These are phyloP conservation scores for Chalara sp. DNA, from an alignment of 2,329 filamentous ascomycete genomes.

Conservation along the genomic window DNA sequence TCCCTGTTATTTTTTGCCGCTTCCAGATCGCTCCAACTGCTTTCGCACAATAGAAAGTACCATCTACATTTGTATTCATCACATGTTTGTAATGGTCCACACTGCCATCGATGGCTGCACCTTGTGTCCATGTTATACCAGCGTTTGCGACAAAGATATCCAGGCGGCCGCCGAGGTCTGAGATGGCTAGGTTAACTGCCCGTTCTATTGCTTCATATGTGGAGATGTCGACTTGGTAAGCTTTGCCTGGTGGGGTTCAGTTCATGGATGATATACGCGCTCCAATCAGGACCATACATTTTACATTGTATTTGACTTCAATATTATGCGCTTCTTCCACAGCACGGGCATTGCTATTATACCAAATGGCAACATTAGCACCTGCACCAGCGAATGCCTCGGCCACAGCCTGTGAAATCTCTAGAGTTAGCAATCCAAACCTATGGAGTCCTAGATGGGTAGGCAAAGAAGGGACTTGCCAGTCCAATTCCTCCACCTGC, in stretches of 20 bases:
- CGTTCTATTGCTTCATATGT: constrained; percentile 33
- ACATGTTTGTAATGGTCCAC: constrained; percentile 61
- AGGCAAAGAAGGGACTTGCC: too few relatives aligned
- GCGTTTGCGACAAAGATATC: constrained; percentile 77
- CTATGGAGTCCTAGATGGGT: too few relatives aligned
- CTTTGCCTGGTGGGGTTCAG: constrained; percentile 38
- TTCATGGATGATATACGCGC: neutral
- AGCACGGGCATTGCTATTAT: constrained; percentile 60
- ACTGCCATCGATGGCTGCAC: constrained; percentile 58
- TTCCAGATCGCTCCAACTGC: constrained; percentile 64
- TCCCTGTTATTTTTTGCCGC: constrained; percentile 62
- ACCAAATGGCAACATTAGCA: constrained; percentile 42
- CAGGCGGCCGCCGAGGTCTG: constrained; percentile 65
- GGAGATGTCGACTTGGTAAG: constrained; percentile 56
- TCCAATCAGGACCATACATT: constrained; percentile 42
- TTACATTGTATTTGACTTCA: constrained; percentile 58
- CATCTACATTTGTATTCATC: constrained; percentile 65
- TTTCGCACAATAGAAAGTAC: constrained; percentile 70
- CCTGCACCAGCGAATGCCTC: constrained; percentile 37
- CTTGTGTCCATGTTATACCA: constrained; percentile 67
- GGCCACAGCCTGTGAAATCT: constrained; percentile 28
- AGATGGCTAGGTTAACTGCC: constrained; percentile 43
- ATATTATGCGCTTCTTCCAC: constrained; percentile 55
- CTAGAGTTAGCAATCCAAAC: too few relatives aligned
- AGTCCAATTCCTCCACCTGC: constrained; percentile 38